These are phyloP conservation scores for Tetragonia tetragonoides DNA, from an alignment of 148 eudicot species.

Conservation along the genomic window DNA sequence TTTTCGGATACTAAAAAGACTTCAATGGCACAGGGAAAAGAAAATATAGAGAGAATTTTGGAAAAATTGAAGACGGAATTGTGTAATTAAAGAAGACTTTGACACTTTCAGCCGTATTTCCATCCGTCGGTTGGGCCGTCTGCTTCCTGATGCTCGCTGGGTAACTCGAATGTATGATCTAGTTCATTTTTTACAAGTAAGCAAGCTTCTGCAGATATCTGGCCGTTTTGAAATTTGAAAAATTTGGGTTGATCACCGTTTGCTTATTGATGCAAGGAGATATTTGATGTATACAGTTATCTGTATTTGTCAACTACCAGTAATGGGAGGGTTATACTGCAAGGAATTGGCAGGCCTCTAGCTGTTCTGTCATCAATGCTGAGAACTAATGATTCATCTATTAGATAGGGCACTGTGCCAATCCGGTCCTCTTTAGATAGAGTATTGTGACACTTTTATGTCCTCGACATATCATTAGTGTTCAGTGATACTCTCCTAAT, in stretches of 20 bases:
- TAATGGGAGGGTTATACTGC: background rate
- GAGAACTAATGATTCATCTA: background rate
- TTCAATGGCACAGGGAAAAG: constrained; percentile 52
- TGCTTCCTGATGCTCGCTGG: constrained; percentile 87
- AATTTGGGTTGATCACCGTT: background rate
- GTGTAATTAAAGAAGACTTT: constrained; percentile 44
- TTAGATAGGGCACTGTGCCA: background rate
- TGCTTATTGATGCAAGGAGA: background rate
- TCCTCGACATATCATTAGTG: background rate
- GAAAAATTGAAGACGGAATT: constrained; percentile 46
- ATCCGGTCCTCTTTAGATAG: background rate
- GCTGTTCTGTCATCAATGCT: background rate
- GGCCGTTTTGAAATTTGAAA: background rate
- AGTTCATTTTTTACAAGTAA: background rate
- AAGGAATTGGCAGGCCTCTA: background rate
- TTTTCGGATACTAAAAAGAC: background rate
- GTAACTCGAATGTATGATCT: constrained; percentile 32
- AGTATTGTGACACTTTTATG: background rate
- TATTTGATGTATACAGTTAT: background rate
- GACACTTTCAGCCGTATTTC: constrained; percentile 65
- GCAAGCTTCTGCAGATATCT: background rate
- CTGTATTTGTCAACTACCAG: too few species aligned
- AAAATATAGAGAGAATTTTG: constrained; percentile 55
- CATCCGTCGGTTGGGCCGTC: constrained; percentile 71
- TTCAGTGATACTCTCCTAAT: background rate